phyloP scores from a whole-genome alignment of 768 basidiomycete species.

The Sutorius australiensis region DNA sequence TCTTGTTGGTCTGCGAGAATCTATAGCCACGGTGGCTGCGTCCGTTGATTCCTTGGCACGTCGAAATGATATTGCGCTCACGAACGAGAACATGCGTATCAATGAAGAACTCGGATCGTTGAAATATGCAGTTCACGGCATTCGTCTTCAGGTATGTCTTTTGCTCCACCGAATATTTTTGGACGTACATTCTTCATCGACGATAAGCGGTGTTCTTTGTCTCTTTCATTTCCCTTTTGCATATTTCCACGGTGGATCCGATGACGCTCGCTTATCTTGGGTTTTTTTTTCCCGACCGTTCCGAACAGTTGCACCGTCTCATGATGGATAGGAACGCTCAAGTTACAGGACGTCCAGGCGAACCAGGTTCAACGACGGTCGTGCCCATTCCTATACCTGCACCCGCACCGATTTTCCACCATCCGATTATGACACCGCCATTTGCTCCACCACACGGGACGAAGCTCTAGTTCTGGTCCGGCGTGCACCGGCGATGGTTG shows the following conservation, averaged over 20 bases:
- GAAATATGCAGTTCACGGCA: slow-evolving; percentile 65
- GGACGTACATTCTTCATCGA: not conserved
- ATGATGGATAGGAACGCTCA: slow-evolving; percentile 75
- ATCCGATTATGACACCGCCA: slow-evolving; percentile 30
- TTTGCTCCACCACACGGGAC: slow-evolving; percentile 31
- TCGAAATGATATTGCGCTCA: slow-evolving; percentile 60
- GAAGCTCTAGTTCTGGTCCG: slow-evolving; percentile 22
- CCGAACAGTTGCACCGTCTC: slow-evolving; percentile 54
- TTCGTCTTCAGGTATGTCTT: slow-evolving; percentile 69
- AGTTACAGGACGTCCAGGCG: slow-evolving; percentile 43
- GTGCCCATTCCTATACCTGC: slow-evolving; percentile 22
- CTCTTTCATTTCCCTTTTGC: slow-evolving; percentile 8
- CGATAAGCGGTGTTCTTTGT: slow-evolving; percentile 1
- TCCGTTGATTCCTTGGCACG: slow-evolving; percentile 60
- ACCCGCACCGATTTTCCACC: slow-evolving; percentile 21
- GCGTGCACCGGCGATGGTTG: not conserved
- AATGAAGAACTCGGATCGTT: slow-evolving; percentile 72
- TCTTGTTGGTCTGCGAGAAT: slow-evolving; percentile 53
- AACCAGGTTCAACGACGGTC: slow-evolving; percentile 12
- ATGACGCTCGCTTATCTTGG: slow-evolving; percentile 11
- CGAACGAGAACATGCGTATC: slow-evolving; percentile 67
- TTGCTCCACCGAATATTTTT: slow-evolving; percentile 4
- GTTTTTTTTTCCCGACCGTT: slow-evolving; percentile 14
- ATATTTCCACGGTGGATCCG: slow-evolving; percentile 5
- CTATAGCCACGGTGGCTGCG: slow-evolving; percentile 54